Evolutionary conservation across 257 asterid species (phyloP).

Genomic region (Sherardia arvensis): DNA sequence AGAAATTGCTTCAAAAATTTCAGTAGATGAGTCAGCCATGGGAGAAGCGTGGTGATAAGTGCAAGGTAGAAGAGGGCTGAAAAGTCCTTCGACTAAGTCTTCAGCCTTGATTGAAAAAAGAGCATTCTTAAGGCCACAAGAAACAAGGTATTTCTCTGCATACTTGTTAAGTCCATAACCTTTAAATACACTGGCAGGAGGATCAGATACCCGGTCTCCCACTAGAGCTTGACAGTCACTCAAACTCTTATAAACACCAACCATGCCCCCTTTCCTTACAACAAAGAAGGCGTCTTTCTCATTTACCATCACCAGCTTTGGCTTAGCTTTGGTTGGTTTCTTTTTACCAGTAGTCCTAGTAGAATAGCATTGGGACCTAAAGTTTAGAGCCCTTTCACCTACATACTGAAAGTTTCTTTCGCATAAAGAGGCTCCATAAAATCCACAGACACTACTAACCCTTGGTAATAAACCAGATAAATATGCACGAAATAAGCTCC

Average conservation of each 20-base stretch:
- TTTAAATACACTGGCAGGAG: constrained; percentile 89
- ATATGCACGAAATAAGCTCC: constrained; percentile 56
- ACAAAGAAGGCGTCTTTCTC: constrained; percentile 90
- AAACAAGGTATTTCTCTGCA: constrained; percentile 70
- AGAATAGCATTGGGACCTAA: constrained; percentile 43
- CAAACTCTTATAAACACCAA: constrained; percentile 84
- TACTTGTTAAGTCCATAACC: constrained; percentile 76
- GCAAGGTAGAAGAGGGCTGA: constrained; percentile 63
- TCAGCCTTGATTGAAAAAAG: constrained; percentile 74
- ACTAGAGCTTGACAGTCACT: constrained; percentile 97
- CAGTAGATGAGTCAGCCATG: constrained; percentile 56
- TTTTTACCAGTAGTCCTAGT: constrained; percentile 35
- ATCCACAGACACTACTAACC: constrained; percentile 25
- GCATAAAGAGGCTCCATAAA: constrained; percentile 28
- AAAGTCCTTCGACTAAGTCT: constrained; percentile 63
- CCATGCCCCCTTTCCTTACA: constrained; percentile 83
- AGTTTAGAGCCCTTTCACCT: constrained; percentile 32
- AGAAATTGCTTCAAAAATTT: constrained; percentile 31
- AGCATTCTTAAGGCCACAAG: constrained; percentile 82
- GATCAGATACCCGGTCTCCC: constrained; percentile 89
- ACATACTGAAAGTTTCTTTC: constrained; percentile 27
- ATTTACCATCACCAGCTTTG: constrained; percentile 47
- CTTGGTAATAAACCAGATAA: constrained; percentile 33
- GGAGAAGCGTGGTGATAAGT: constrained; percentile 64
- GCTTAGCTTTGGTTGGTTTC: constrained; percentile 21